Conservation (phyloP, 2,329 filamentous ascomycete species). For the Fusarium musae region DNA sequence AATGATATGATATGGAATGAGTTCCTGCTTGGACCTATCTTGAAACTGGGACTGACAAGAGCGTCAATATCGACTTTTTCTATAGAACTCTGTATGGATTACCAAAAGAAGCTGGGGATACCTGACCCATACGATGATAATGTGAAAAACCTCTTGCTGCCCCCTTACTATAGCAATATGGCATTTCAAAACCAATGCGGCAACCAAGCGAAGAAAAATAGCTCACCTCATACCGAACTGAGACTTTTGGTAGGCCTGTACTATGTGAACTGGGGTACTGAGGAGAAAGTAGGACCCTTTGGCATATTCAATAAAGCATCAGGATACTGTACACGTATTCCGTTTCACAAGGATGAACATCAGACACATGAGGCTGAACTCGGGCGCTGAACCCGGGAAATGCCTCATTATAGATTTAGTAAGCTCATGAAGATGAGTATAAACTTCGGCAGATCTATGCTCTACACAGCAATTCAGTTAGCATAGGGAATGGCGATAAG, state of each 20-base stretch:
- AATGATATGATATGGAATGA: rapidly evolving
- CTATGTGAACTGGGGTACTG: rapidly evolving
- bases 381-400: rapidly evolving
- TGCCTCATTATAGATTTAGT: rapidly evolving
- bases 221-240: rapidly evolving
- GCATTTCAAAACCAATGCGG: rapidly evolving
- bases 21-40: rapidly evolving
- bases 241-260: too few species aligned
- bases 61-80: rapidly evolving
- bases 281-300: rapidly evolving
- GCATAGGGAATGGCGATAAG: too few species aligned
- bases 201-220: too few species aligned
- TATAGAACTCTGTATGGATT: rapidly evolving
- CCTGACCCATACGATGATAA: rapidly evolving
- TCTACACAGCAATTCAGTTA: rapidly evolving
- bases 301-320: background rate
- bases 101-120: rapidly evolving
- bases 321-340: rapidly evolving
- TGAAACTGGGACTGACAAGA: rapidly evolving
- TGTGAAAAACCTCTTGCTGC: background rate
- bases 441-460: rapidly evolving
- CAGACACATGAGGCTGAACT: background rate
- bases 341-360: background rate
- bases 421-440: too few species aligned
- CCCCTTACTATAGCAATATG: rapidly evolving